phyloP scores from a whole-genome alignment of 2,329 filamentous ascomycete genomes.

The Colletotrichum zoysiae region DNA sequence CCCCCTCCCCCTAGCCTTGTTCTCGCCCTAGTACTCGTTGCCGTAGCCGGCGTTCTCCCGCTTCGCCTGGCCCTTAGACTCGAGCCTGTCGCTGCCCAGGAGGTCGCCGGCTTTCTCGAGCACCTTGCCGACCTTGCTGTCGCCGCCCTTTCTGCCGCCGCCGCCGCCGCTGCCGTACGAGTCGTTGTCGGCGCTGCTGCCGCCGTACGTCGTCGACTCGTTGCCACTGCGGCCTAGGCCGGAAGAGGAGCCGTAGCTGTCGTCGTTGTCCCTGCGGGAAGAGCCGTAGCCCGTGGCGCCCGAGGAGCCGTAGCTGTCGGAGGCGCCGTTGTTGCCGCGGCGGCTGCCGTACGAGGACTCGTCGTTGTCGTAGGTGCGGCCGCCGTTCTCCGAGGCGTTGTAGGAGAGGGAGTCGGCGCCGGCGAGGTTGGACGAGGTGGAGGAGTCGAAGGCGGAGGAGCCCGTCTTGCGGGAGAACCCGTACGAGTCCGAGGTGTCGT shows the following conservation, averaged over 20 bases:
- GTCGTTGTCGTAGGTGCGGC: slow-evolving; percentile 38
- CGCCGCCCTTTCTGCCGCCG: slow-evolving; percentile 46
- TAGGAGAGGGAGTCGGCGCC: slow-evolving; percentile 43
- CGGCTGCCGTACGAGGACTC: slow-evolving; percentile 37
- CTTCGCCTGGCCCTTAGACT: slow-evolving; percentile 64
- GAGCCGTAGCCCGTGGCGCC: slow-evolving; percentile 42
- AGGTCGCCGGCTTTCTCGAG: slow-evolving; percentile 69
- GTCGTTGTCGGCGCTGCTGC: slow-evolving; percentile 38
- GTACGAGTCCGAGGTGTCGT: slow-evolving; percentile 42
- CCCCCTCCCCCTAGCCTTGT: too few species aligned
- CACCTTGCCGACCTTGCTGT: slow-evolving; percentile 67
- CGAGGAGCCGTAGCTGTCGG: slow-evolving; percentile 39
- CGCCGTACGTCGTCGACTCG: slow-evolving; percentile 38
- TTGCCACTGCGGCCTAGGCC: neutral
- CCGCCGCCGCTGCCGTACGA: slow-evolving; percentile 44
- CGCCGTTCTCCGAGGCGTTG: slow-evolving; percentile 43
- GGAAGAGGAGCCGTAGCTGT: slow-evolving; percentile 30
- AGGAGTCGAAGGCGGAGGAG: slow-evolving; percentile 24
- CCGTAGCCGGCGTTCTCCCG: slow-evolving; percentile 56
- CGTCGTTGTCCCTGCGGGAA: slow-evolving; percentile 42
- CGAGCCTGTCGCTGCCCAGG: slow-evolving; percentile 61
- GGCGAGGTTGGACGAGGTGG: slow-evolving; percentile 39
- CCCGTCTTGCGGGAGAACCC: slow-evolving; percentile 42
- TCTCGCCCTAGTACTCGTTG: slow-evolving; percentile 26
- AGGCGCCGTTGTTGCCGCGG: slow-evolving; percentile 40